Conservation (phyloP, 2,329 filamentous ascomycete species). For the Ceratocystis huliohia region DNA sequence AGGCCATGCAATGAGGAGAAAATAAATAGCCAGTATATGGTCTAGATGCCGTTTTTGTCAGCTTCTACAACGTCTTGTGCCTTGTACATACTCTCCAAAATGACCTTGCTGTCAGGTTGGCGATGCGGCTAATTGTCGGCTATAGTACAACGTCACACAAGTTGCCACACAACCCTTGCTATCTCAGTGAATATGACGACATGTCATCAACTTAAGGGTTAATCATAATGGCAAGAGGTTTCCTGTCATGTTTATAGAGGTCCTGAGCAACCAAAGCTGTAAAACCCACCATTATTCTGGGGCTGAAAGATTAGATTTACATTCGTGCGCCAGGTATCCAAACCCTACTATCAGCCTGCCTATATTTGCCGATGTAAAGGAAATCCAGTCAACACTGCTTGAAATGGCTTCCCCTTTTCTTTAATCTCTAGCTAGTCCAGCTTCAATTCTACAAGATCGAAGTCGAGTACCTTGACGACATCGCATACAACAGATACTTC, state of each 20-base stretch:
- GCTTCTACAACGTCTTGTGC: not conserved
- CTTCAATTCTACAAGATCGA: too few species aligned
- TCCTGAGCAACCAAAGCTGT: not conserved
- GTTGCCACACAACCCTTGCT: not conserved
- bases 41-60: not conserved
- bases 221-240: not conserved
- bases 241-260: not conserved
- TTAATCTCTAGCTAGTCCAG: too few species aligned
- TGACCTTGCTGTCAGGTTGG: constrained; percentile 5
- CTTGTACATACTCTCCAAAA: not conserved
- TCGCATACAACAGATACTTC: too few species aligned
- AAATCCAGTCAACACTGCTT: too few species aligned
- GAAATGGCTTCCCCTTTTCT: too few species aligned
- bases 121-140: constrained; percentile 10
- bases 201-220: not conserved
- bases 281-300: not conserved
- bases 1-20: not conserved
- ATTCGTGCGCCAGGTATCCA: not conserved
- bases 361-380: not conserved
- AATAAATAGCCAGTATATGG: not conserved
- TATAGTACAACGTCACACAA: not conserved
- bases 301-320: too few species aligned
- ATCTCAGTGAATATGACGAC: not conserved
- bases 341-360: not conserved
- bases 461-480: too few species aligned